Conservation (phyloP, 345 rosid species). For the Eucalyptus curtisii region DNA sequence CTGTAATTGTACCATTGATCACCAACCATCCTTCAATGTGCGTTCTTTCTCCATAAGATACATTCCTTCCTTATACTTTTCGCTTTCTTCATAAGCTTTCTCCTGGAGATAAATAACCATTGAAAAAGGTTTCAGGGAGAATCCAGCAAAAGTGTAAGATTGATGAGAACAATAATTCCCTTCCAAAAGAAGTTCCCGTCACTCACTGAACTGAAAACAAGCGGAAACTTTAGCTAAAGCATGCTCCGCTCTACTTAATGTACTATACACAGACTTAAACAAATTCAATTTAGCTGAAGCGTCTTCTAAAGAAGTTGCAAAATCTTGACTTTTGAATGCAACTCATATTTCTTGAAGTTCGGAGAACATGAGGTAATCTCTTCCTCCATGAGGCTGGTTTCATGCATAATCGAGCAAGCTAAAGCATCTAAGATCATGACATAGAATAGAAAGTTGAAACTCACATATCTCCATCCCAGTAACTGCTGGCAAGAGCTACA, state of each 20-base stretch:
- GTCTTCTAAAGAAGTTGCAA: neutral
- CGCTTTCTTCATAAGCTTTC: conserved; percentile 31
- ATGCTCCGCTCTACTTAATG: neutral
- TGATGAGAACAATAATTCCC: neutral
- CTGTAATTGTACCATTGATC: neutral
- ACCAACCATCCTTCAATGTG: conserved; percentile 23
- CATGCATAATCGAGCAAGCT: neutral
- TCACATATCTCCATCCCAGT: conserved; percentile 32
- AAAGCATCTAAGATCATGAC: neutral
- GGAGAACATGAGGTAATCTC: neutral
- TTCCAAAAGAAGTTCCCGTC: neutral
- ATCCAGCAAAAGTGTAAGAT: neutral
- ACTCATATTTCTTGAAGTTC: neutral
- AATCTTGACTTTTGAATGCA: neutral
- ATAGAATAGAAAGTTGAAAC: neutral
- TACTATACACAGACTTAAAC: neutral
- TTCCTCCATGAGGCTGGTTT: neutral
- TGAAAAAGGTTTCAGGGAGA: neutral
- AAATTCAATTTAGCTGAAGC: neutral
- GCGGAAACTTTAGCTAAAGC: neutral
- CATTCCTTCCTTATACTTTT: conserved; percentile 29
- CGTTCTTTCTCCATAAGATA: conserved; percentile 32
- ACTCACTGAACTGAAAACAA: neutral
- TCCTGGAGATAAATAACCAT: conserved; percentile 7
- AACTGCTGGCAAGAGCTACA: conserved; percentile 36